Conservation (phyloP, 148 eudicot species). For the Tetragonia tetragonoides region DNA sequence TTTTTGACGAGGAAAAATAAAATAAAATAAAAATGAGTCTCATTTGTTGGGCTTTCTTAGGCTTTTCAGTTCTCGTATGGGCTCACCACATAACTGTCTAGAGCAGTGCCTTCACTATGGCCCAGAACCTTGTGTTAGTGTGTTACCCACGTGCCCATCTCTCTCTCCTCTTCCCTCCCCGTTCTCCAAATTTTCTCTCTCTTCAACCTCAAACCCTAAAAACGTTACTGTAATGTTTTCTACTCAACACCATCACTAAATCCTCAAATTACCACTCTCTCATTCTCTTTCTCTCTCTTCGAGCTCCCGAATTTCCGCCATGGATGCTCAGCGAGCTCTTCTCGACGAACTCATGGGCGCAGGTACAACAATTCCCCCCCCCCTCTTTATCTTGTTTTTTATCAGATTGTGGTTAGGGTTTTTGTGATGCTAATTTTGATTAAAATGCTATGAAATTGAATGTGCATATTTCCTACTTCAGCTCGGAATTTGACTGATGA, state of each 20-base stretch:
- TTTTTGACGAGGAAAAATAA: too few relatives aligned
- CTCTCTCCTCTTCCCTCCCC: too few relatives aligned
- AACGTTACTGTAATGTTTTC: neutral
- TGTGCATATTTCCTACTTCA: slow-evolving; percentile 21
- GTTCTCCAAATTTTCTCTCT: neutral
- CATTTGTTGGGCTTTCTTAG: too few relatives aligned
- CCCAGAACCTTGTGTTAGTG: too few relatives aligned
- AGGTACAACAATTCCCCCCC: slow-evolving; percentile 37
- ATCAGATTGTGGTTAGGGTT: neutral
- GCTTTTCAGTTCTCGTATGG: too few relatives aligned
- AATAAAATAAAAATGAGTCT: too few relatives aligned
- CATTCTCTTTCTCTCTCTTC: neutral
- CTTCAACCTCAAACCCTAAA: slow-evolving; percentile 23
- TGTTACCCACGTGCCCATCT: too few relatives aligned
- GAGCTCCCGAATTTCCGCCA: slow-evolving; percentile 25
- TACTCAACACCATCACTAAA: neutral
- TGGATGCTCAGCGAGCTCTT: slow-evolving; percentile 99
- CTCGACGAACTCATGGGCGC: slow-evolving; percentile 99
- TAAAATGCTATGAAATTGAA: neutral
- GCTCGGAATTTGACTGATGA: slow-evolving; percentile 94
- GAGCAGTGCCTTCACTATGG: too few relatives aligned
- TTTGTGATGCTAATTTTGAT: neutral
- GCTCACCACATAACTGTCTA: too few relatives aligned
- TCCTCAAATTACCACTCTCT: neutral
- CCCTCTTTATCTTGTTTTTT: neutral